These are phyloP conservation scores for Mycena latifolia DNA, from an alignment of 768 basidiomycete species.

Conservation along the genomic window DNA sequence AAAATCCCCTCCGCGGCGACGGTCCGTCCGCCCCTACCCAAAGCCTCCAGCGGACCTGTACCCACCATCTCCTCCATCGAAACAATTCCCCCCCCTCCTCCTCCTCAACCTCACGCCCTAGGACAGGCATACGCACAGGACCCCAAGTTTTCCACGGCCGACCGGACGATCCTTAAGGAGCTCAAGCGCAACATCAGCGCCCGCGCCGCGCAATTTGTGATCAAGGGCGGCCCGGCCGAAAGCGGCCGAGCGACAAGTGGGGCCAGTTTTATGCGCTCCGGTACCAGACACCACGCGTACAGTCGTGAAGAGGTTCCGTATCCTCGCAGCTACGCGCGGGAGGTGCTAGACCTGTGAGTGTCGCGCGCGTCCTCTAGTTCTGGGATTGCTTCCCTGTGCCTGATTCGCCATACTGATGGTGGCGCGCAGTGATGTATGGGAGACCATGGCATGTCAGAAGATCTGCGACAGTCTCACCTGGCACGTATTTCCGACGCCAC, in stretches of 20 bases:
- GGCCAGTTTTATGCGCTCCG: slow-evolving; percentile 37
- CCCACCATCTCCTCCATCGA: slow-evolving; percentile 25
- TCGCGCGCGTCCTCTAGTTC: neutral
- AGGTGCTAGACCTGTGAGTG: slow-evolving; percentile 77
- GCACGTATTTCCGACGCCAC: slow-evolving; percentile 72
- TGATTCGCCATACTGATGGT: slow-evolving; percentile 21
- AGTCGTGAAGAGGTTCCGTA: slow-evolving; percentile 69
- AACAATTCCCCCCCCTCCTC: slow-evolving; percentile 15
- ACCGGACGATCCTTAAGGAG: slow-evolving; percentile 71
- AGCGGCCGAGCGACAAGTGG: slow-evolving; percentile 41
- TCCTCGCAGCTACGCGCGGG: slow-evolving; percentile 73
- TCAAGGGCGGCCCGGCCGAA: slow-evolving; percentile 57
- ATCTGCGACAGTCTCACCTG: slow-evolving; percentile 71
- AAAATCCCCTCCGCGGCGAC: slow-evolving; percentile 27
- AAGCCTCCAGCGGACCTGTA: slow-evolving; percentile 24
- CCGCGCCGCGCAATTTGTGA: slow-evolving; percentile 66
- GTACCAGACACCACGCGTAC: slow-evolving; percentile 71
- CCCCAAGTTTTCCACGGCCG: slow-evolving; percentile 68
- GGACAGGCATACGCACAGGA: slow-evolving; percentile 30
- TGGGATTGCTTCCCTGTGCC: neutral
- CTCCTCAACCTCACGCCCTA: slow-evolving; percentile 22
- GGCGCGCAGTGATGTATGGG: slow-evolving; percentile 74
- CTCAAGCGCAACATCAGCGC: slow-evolving; percentile 64
- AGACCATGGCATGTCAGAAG: slow-evolving; percentile 66
- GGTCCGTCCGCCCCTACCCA: slow-evolving; percentile 27